These are phyloP conservation scores for Xylaria sp. DNA, from an alignment of 2,329 filamentous ascomycete genomes.

Conservation along the genomic window DNA sequence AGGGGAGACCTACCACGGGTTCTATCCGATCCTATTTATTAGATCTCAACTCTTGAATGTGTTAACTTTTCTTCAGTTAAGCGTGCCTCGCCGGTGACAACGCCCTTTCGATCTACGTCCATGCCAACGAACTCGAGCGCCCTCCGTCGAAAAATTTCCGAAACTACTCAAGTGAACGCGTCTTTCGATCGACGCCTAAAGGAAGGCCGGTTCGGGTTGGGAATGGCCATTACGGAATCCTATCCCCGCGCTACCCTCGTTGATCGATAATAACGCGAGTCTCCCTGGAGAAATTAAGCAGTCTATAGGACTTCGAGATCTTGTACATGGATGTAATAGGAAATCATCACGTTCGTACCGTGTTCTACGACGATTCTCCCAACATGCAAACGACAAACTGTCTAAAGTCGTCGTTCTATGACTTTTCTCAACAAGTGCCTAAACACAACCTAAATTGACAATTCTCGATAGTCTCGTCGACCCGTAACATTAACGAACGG, in stretches of 20 bases:
- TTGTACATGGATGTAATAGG: neutral
- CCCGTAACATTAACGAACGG: neutral
- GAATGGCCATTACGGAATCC: neutral
- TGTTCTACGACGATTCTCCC: too few relatives aligned
- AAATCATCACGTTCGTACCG: too few relatives aligned
- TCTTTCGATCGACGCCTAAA: neutral
- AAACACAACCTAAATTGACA: neutral
- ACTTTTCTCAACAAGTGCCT: neutral
- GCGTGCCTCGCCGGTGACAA: neutral
- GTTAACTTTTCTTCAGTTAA: neutral
- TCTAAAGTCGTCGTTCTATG: neutral
- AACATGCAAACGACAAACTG: neutral
- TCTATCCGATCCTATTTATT: neutral
- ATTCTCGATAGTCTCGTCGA: neutral
- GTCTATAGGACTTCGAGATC: neutral
- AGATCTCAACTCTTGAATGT: constrained; percentile 3
- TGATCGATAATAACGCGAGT: neutral
- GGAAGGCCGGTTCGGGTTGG: neutral
- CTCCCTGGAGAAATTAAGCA: neutral
- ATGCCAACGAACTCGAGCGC: constrained; percentile 1
- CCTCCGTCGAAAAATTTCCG: neutral
- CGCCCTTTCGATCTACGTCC: neutral
- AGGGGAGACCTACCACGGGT: constrained; percentile 6
- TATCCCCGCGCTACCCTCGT: neutral
- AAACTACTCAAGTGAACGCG: neutral